Evolutionary conservation across 345 rosid species (phyloP).

Genomic region (Citrus hindsii): DNA sequence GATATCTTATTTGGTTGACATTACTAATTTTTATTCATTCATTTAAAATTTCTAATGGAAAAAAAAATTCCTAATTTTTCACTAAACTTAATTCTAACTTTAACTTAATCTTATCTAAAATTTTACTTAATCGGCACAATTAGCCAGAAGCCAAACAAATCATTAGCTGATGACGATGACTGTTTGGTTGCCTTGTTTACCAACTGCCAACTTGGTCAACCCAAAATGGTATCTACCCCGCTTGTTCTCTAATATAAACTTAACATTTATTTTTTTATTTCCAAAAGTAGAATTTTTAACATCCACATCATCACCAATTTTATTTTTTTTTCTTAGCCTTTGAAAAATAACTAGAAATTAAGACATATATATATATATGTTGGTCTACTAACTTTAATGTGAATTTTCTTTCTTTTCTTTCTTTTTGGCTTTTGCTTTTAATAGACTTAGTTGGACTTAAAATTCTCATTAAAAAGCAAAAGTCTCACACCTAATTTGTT

Average conservation of each 20-base stretch:
- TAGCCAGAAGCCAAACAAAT: constrained; percentile 1
- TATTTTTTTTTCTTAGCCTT: neutral
- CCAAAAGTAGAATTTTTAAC: neutral
- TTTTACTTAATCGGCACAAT: neutral
- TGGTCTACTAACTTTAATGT: neutral
- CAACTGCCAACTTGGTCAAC: neutral
- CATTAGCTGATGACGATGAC: neutral
- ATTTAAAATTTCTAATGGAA: neutral
- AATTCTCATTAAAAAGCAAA: neutral
- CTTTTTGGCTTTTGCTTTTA: neutral
- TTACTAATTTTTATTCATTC: neutral
- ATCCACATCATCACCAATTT: neutral
- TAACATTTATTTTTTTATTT: neutral
- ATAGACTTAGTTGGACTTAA: neutral
- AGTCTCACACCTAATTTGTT: neutral
- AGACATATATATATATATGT: neutral
- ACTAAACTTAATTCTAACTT: neutral
- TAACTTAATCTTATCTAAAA: neutral
- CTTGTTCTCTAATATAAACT: neutral
- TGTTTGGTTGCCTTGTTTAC: constrained; percentile 6
- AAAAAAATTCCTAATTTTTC: neutral
- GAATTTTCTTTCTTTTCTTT: neutral
- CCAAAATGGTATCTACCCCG: neutral
- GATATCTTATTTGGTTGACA: neutral
- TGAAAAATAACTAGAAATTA: neutral